Base-by-base conservation (phyloP, 176 grass and related monocot genomes). In the Urochloa ruziziensis region DNA sequence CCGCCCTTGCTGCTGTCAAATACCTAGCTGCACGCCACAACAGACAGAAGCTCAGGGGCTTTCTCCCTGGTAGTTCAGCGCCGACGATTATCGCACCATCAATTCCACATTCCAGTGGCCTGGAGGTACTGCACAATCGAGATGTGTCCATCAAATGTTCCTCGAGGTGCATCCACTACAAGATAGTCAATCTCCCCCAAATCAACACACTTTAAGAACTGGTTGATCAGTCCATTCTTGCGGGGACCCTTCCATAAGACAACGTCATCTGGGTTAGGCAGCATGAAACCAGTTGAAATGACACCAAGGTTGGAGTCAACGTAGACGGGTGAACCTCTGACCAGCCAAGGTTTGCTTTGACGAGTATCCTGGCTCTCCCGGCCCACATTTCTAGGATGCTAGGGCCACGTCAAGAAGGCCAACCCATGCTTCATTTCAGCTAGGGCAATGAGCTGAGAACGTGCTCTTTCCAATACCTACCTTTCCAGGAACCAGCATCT, bases 111-210 rank as follows among this genome's bases (percentile, higher is more conserved):
- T n/a, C 85, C 92, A 19, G 96, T 86, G 54, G 84, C 86, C 85
- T 98, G 88, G 14, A 98, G 84, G 62, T 95, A 98, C 79, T 98
- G 96, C n/a, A 98, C 91, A 0, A 95, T 95, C 15, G 96, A 91
- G n/a, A 98, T 98, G 24, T 98, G 96, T 56, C 95, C 96, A 62
- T 95, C 93, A 30, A 90, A 95, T 73, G 93, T 95, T 56, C 93
- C 93, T 67, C 90, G 93, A 37, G 90, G 93, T 17, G 93, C 86
- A 70, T 95, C 93, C 51, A 93, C 93, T 24, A 95, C 87, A 15
- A 91, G 82, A 73, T 91, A 88, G 56, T 91, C 90, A 0, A 91
- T 75, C 64, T 91, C 90, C 16, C 89, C 89, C 86, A 85, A 91
- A 27, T 91, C 76, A 19, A 91, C 90, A 78, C 88, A 82, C 82